Evolutionary conservation across 2,329 filamentous ascomycete genomes (phyloP).

Genomic region (Pleomassaria siparia): DNA sequence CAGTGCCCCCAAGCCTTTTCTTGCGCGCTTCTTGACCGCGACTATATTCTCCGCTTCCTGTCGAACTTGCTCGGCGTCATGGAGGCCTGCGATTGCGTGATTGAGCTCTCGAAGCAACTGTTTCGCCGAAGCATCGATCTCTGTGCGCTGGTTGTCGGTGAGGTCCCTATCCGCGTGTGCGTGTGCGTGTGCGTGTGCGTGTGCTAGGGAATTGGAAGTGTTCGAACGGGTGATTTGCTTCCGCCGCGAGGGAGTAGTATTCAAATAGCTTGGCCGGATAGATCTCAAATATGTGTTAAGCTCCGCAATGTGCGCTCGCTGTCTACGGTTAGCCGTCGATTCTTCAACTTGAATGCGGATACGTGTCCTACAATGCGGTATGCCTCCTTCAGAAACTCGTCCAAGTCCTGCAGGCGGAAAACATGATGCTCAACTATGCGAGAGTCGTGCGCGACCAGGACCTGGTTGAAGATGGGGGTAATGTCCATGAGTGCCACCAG

Average conservation of each 20-base stretch:
- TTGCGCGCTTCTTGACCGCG: slow-evolving; percentile 68
- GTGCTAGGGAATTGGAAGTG: slow-evolving; percentile 27
- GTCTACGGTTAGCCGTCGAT: slow-evolving; percentile 26
- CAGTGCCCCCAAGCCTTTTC: slow-evolving; percentile 63
- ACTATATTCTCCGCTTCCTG: slow-evolving; percentile 73
- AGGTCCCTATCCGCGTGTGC: slow-evolving; percentile 56
- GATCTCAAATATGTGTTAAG: slow-evolving; percentile 78
- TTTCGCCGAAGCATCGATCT: slow-evolving; percentile 86
- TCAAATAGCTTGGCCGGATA: slow-evolving; percentile 89
- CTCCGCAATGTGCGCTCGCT: slow-evolving; percentile 84
- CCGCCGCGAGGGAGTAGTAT: slow-evolving; percentile 65
- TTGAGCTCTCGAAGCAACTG: slow-evolving; percentile 83
- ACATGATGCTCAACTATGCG: slow-evolving; percentile 50
- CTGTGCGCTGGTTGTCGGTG: slow-evolving; percentile 79
- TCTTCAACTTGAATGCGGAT: slow-evolving; percentile 10
- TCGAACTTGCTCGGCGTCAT: slow-evolving; percentile 79
- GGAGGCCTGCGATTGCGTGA: slow-evolving; percentile 74
- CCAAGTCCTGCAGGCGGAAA: slow-evolving; percentile 54
- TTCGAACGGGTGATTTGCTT: slow-evolving; percentile 48
- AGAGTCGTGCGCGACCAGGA: slow-evolving; percentile 63
- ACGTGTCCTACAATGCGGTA: slow-evolving; percentile 75
- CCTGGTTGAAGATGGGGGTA: slow-evolving; percentile 68
- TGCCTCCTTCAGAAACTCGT: slow-evolving; percentile 91
- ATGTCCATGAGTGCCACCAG: slow-evolving; percentile 55
- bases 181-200: too few relatives aligned